phyloP scores from a whole-genome alignment of 306 rosid genomes.

The Prunus mira region DNA sequence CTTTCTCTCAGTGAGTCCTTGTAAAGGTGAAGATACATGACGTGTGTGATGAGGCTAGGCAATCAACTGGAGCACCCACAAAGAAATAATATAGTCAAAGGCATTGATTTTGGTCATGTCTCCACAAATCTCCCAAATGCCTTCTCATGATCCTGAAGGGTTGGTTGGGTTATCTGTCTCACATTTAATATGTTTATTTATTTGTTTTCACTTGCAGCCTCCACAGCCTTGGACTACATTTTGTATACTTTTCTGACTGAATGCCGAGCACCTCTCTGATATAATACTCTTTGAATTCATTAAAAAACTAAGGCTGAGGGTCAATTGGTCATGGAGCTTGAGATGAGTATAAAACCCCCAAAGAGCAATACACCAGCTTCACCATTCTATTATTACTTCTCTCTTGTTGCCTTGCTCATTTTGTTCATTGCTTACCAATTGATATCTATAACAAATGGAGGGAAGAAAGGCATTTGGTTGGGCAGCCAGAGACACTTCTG shows the following conservation, averaged over 20 bases:
- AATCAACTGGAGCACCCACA: background rate
- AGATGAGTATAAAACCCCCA: slow-evolving; percentile 12
- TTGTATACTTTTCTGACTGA: too few species aligned
- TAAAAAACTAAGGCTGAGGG: background rate
- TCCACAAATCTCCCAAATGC: too few species aligned
- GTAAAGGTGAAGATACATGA: too few species aligned
- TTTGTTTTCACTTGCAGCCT: too few species aligned
- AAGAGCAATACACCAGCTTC: background rate
- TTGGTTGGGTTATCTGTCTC: too few species aligned
- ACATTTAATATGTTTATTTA: too few species aligned
- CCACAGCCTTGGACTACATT: too few species aligned
- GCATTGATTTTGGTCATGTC: background rate
- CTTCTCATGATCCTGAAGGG: too few species aligned
- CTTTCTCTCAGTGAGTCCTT: too few species aligned
- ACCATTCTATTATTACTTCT: background rate
- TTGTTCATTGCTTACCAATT: background rate
- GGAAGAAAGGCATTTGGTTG: slow-evolving; percentile 27
- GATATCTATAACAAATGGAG: slow-evolving; percentile 15
- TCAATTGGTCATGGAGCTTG: background rate
- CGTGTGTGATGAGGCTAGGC: too few species aligned
- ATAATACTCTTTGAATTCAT: background rate
- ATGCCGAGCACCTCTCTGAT: too few species aligned
- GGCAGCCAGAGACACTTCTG: slow-evolving; percentile 43
- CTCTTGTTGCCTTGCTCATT: background rate
- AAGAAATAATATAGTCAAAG: background rate